phyloP scores from a whole-genome alignment of 495 filamentous ascomycete genomes.

The Aspergillus mulundensis region DNA sequence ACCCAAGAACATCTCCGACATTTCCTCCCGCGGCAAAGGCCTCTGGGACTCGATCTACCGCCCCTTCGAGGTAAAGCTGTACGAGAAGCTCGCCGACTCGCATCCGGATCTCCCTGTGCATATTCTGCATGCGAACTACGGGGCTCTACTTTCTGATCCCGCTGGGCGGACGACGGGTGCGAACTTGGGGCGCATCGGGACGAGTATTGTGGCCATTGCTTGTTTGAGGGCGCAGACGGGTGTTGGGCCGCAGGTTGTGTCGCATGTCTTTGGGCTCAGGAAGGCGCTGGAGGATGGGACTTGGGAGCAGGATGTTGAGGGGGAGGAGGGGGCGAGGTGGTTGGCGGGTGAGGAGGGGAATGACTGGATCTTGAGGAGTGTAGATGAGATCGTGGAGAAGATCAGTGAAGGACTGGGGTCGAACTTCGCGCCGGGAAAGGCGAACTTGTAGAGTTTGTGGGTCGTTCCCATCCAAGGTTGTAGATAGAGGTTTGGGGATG shows the following conservation, averaged over 20 bases:
- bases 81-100: constrained; percentile 58
- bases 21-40: constrained; percentile 50
- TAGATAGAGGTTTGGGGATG: background rate
- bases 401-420: constrained; percentile 55
- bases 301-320: constrained; percentile 49
- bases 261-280: constrained; percentile 68
- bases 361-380: constrained; percentile 63
- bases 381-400: constrained; percentile 63
- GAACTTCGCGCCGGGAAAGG: constrained; percentile 55
- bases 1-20: constrained; percentile 45
- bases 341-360: constrained; percentile 69
- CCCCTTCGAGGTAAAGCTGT: constrained; percentile 66
- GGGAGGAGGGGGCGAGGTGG: constrained; percentile 55
- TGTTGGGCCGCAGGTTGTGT: constrained; percentile 72
- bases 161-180: constrained; percentile 49
- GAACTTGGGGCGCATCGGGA: constrained; percentile 58
- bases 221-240: constrained; percentile 71
- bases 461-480: background rate
- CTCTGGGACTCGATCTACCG: constrained; percentile 73
- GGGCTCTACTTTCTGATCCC: constrained; percentile 64
- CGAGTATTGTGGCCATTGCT: constrained; percentile 64
- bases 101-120: constrained; percentile 78
- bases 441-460: constrained; percentile 41
- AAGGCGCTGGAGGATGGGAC: constrained; percentile 68
- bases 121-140: constrained; percentile 68